Evolutionary conservation across 1,284 basidiomycete genomes (phyloP).

Genomic region (Rhodotorula sp.): DNA sequence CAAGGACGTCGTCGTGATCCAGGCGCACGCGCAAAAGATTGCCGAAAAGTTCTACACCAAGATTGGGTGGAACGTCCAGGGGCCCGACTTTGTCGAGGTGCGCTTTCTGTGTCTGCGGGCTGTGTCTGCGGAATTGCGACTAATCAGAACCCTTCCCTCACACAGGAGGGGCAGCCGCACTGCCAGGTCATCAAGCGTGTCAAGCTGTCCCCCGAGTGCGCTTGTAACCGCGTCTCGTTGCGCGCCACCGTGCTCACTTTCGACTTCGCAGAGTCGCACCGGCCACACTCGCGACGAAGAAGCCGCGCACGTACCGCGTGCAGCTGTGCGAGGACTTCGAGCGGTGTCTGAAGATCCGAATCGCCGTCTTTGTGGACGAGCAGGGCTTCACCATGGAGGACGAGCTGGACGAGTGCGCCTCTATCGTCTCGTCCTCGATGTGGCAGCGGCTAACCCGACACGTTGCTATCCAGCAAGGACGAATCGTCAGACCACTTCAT

Average conservation of each 20-base stretch:
- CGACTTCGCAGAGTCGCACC: neutral
- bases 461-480: slow-evolving; percentile 9
- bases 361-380: slow-evolving; percentile 45
- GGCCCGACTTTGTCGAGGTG: slow-evolving; percentile 20
- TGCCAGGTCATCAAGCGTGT: slow-evolving; percentile 19
- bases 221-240: neutral
- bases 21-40: slow-evolving; percentile 18
- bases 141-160: no score
- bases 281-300: neutral
- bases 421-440: no score
- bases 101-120: neutral
- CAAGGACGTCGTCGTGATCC: slow-evolving; percentile 6
- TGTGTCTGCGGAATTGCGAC: neutral
- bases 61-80: slow-evolving; percentile 11
- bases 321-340: slow-evolving; percentile 13
- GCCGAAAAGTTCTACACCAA: slow-evolving; percentile 19
- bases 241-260: neutral
- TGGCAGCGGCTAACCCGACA: neutral
- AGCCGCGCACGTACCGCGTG: slow-evolving; percentile 9
- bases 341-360: slow-evolving; percentile 37
- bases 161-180: slow-evolving; percentile 29
- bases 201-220: slow-evolving; percentile 9
- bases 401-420: slow-evolving; percentile 43
- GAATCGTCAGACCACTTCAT: slow-evolving; percentile 21
- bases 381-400: slow-evolving; percentile 44